Base-by-base conservation (phyloP, 306 rosid species). In the Phaseolus lunatus region DNA sequence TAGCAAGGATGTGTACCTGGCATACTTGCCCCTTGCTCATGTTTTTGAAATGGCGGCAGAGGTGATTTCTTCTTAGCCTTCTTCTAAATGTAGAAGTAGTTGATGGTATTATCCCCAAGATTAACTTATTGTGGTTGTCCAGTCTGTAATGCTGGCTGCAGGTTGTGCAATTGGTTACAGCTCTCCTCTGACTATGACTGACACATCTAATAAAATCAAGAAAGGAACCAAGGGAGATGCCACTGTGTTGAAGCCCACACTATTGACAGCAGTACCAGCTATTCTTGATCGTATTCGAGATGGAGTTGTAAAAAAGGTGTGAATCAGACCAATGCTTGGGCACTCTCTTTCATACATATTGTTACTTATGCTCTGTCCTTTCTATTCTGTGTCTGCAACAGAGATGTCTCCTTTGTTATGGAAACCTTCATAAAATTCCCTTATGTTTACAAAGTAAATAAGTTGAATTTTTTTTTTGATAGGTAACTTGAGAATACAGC, bases 11-110 rank as follows among this genome's bases (percentile, higher is more conserved):
- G 89, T 89, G 12, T 94, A 87, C 92, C 54, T 94, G 83, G 98
- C 96, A 14, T 94, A 92, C 85, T 88, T 94, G 88, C 96, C 98
- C 79, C 87, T 94, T 45, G 96, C 97, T 76, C 97, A 94, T 65
- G 98, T 94, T 74, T 92, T 94, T 70, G 97, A 94, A 87, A 73
- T 94, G 90, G 96, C 97, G 7, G 96, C 97, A 22, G 96, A 94
- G 98, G 98, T 94, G 57, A 18, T 65, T 48, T 81, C 67, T 53
- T 78, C 58, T 76, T 58, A 39, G 13, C 23, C 35, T 76, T 73
- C 33, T 75, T 74, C 33, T 75, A 50, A 69, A 61, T 26, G 49
- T 80, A 26, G 13, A 19, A 24, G 3, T 19, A 22, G 59, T 70
- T 72, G 67, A 4, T 77, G 49, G 39, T 29, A 56, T 70, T 72